Evolutionary conservation across 1,139 yeast species (phyloP), one percentile per base, ranked within the genome.

Genomic region (Geotrichum australiense): DNA sequence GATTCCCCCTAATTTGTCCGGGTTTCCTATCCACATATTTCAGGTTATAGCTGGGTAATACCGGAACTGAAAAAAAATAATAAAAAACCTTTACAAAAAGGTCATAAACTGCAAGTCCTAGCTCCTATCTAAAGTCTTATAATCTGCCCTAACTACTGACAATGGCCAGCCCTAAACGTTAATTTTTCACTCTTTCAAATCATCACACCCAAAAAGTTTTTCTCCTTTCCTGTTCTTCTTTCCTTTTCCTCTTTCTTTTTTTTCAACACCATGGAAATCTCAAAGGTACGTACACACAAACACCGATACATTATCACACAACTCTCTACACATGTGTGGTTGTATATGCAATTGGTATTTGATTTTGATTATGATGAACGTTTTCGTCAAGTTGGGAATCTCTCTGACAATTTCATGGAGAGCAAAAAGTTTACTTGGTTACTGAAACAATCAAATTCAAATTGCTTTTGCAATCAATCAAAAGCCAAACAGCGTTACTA

Each of bases 321-420:
- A 12, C n/a, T 10, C n/a, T n/a, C n/a, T n/a, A n/a, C n/a, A n/a
- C n/a, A n/a, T n/a, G n/a, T n/a, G n/a, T n/a, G n/a, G n/a, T n/a
- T n/a, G n/a, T n/a, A n/a, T n/a, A n/a, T n/a, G 19, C 31, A 19
- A 3, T 28, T 8, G 18, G 15, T 5, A 11, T 11, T 8, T 14
- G 19, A 8, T 20, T 19, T 34, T 26, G n/a, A 24, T 15, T 26
- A 39, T 19, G 26, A 45, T 55, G 59, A 56, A 54, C 59, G 55
- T 46, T 47, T 45, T 40, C 47, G 48, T 42, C 58, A 56, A 55
- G 58, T 53, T 59, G 64, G 63, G 64, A 61, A 59, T 61, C 64
- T 61, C 63, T 59, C 65, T 61, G 64, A 60, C 62, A 57, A 53
- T 36, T 24, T 43, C 50, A 49, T 61, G 62, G 58, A 59, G 59